phyloP scores from a whole-genome alignment of 257 asterid species.

The Cinchona pubescens region DNA sequence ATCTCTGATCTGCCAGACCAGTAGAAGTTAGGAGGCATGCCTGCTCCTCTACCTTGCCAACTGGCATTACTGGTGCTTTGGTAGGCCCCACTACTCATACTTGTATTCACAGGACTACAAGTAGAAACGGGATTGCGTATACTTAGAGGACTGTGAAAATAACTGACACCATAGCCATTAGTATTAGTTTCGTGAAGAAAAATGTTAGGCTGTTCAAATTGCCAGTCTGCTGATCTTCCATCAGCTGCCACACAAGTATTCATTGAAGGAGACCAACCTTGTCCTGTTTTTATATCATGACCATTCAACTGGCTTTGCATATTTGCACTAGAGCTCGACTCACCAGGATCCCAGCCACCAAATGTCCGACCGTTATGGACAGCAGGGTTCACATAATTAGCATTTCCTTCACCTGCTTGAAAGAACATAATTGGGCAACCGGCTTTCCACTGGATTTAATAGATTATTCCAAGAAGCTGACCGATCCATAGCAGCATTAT shows the following conservation, averaged over 20 bases:
- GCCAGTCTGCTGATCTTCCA: constrained; percentile 44
- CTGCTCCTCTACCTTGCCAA: constrained; percentile 27
- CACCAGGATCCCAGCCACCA: constrained; percentile 67
- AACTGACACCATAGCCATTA: constrained; percentile 29
- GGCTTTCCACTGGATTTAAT: constrained; percentile 59
- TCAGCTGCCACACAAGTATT: constrained; percentile 35
- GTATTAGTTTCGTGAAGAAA: constrained; percentile 19
- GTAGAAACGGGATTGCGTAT: constrained; percentile 30
- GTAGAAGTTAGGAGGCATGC: constrained; percentile 27
- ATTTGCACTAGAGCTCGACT: constrained; percentile 63
- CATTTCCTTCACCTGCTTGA: constrained; percentile 36
- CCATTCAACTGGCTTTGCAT: constrained; percentile 29
- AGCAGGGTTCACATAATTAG: constrained; percentile 27
- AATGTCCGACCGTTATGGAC: constrained; percentile 33
- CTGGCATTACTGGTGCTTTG: constrained; percentile 23
- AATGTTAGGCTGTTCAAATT: constrained; percentile 41
- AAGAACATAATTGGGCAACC: constrained; percentile 42
- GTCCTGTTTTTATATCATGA: constrained; percentile 34
- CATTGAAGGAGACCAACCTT: constrained; percentile 56
- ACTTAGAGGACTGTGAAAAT: constrained; percentile 25
- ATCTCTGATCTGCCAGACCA: constrained; percentile 39
- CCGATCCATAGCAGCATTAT: constrained; percentile 46
- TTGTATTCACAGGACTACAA: constrained; percentile 30
- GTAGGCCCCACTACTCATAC: constrained; percentile 30
- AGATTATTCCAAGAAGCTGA: constrained; percentile 47